These are phyloP conservation scores for Penicillium bovifimosum DNA, from an alignment of 495 filamentous ascomycete species.

Conservation along the genomic window DNA sequence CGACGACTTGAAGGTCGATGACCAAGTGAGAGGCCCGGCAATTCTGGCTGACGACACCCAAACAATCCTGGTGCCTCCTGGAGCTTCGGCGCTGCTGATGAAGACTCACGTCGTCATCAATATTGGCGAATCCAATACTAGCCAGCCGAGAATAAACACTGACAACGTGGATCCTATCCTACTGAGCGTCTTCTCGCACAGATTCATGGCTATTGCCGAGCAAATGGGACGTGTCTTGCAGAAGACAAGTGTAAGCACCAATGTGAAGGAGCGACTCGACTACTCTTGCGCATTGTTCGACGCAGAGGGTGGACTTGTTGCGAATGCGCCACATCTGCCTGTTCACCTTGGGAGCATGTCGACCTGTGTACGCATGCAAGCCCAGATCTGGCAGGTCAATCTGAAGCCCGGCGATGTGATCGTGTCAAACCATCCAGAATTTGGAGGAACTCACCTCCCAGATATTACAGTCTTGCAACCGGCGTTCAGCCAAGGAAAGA, in stretches of 20 bases:
- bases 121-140: slow-evolving; percentile 29
- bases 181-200: slow-evolving; percentile 57
- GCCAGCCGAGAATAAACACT: slow-evolving; percentile 36
- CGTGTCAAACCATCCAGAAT: slow-evolving; percentile 91
- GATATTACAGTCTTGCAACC: slow-evolving; percentile 89
- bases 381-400: slow-evolving; percentile 79
- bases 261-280: slow-evolving; percentile 43
- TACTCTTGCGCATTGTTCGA: slow-evolving; percentile 41
- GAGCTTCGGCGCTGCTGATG: slow-evolving; percentile 45
- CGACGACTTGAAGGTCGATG: slow-evolving; percentile 63
- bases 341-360: slow-evolving; percentile 91
- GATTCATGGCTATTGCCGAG: slow-evolving; percentile 40
- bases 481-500: slow-evolving; percentile 63
- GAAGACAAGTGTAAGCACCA: slow-evolving; percentile 36
- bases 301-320: slow-evolving; percentile 36
- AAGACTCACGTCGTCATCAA: slow-evolving; percentile 31
- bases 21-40: slow-evolving; percentile 73
- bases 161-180: slow-evolving; percentile 62
- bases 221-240: slow-evolving; percentile 43
- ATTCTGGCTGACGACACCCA: slow-evolving; percentile 89
- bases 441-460: slow-evolving; percentile 79
- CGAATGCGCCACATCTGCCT: slow-evolving; percentile 80
- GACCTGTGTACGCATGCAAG: slow-evolving; percentile 50
- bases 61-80: slow-evolving; percentile 82
- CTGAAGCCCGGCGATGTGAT: slow-evolving; percentile 87